Conservation (phyloP, 257 asterid species). For the Lavandula angustifolia region DNA sequence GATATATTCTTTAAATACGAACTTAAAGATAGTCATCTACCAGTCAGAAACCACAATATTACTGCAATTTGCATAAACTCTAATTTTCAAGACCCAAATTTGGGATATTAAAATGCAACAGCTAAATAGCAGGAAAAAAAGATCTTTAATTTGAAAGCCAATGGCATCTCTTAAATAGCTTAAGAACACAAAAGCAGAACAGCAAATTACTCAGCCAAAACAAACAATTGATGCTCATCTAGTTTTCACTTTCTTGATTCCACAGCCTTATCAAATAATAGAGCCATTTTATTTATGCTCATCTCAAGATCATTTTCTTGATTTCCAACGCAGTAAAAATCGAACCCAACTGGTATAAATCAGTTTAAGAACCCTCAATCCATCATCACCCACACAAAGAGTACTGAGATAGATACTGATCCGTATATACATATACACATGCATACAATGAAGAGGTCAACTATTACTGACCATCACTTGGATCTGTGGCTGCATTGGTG, state of each 20-base stretch:
- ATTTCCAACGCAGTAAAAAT: slow-evolving; percentile 20
- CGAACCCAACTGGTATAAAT: slow-evolving; percentile 4
- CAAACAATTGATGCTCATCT: slow-evolving; percentile 11
- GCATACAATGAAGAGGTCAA: slow-evolving; percentile 20
- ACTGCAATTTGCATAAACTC: slow-evolving; percentile 9
- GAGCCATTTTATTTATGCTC: neutral
- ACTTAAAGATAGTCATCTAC: neutral
- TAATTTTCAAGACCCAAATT: neutral
- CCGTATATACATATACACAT: slow-evolving; percentile 2
- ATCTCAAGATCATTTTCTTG: slow-evolving; percentile 16
- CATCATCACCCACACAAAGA: slow-evolving; percentile 25
- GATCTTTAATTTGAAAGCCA: slow-evolving; percentile 15
- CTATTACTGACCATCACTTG: slow-evolving; percentile 52
- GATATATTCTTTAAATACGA: neutral
- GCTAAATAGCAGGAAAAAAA: neutral
- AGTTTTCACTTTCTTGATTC: slow-evolving; percentile 7
- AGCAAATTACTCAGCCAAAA: slow-evolving; percentile 11
- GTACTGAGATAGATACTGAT: too few relatives aligned
- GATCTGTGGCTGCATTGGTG: slow-evolving; percentile 61
- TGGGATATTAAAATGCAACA: neutral
- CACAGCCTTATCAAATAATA: neutral
- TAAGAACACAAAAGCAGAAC: slow-evolving; percentile 18
- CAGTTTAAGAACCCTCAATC: slow-evolving; percentile 30
- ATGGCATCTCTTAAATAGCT: slow-evolving; percentile 7
- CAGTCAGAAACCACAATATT: neutral